Evolutionary conservation across 148 eudicot species (phyloP).

Genomic region (Fagopyrum homotropicum): DNA sequence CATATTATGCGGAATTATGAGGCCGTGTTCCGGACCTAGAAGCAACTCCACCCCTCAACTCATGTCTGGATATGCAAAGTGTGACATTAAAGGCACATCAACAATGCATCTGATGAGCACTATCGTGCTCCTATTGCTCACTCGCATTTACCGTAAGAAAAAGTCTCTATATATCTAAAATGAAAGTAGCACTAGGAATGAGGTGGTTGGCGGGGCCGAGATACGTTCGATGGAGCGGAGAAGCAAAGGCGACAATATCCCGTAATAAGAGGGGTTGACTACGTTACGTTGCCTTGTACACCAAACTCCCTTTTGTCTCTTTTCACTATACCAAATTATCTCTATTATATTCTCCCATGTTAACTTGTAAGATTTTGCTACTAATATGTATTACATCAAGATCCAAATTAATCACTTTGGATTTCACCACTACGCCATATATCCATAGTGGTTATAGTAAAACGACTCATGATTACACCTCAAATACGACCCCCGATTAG

Average conservation of each 20-base stretch:
- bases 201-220: not conserved
- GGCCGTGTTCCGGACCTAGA: no score
- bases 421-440: no score
- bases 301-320: not conserved
- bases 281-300: not conserved
- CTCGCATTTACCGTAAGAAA: no score
- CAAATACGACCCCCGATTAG: no score
- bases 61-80: no score
- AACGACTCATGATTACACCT: not conserved
- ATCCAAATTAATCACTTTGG: not conserved
- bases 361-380: not conserved
- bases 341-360: not conserved
- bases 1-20: no score
- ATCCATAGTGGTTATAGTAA: not conserved
- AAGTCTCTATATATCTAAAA: no score
- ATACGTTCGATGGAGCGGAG: not conserved
- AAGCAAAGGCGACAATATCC: not conserved
- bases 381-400: not conserved
- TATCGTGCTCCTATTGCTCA: no score
- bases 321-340: not conserved
- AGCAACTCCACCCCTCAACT: no score
- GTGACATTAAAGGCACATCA: no score
- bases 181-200: not conserved
- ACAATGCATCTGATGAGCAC: no score
- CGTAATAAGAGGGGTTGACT: not conserved